These are phyloP conservation scores for Aspergillus sp. DNA, from an alignment of 2,329 filamentous ascomycete genomes.

Conservation along the genomic window DNA sequence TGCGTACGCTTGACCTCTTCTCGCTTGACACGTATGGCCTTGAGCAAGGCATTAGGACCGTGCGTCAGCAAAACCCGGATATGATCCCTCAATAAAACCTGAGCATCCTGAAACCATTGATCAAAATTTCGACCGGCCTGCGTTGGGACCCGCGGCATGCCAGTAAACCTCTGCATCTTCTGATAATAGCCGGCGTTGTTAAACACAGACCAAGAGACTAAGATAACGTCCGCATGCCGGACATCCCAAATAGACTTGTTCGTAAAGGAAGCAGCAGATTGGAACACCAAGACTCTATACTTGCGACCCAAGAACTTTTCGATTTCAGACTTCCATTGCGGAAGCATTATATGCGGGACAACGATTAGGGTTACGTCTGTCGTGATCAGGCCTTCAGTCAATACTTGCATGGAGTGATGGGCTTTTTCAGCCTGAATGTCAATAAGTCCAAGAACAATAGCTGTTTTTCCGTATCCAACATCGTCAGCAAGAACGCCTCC, in stretches of 20 bases:
- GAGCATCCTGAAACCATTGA: conserved; percentile 46
- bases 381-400: conserved; percentile 27
- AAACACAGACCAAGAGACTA: conserved; percentile 47
- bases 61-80: conserved; percentile 27
- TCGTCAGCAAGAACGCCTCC: conserved; percentile 58
- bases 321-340: conserved; percentile 53
- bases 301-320: conserved; percentile 39
- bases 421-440: conserved; percentile 35
- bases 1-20: conserved; percentile 28
- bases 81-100: conserved; percentile 35
- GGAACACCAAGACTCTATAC: conserved; percentile 42
- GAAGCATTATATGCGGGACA: conserved; percentile 46
- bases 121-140: conserved; percentile 43
- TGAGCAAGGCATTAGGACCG: conserved; percentile 27
- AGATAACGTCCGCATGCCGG: conserved; percentile 44
- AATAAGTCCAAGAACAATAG: conserved; percentile 51
- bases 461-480: conserved; percentile 61
- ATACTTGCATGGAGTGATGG: conserved; percentile 2
- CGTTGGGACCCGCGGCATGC: conserved; percentile 34
- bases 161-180: conserved; percentile 44
- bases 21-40: conserved; percentile 18
- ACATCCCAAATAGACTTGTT: conserved; percentile 39
- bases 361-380: conserved; percentile 53
- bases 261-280: conserved; percentile 31
- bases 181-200: conserved; percentile 41